Conservation (phyloP, 2,329 filamentous ascomycete species). For the Aspergillus chevalieri region DNA sequence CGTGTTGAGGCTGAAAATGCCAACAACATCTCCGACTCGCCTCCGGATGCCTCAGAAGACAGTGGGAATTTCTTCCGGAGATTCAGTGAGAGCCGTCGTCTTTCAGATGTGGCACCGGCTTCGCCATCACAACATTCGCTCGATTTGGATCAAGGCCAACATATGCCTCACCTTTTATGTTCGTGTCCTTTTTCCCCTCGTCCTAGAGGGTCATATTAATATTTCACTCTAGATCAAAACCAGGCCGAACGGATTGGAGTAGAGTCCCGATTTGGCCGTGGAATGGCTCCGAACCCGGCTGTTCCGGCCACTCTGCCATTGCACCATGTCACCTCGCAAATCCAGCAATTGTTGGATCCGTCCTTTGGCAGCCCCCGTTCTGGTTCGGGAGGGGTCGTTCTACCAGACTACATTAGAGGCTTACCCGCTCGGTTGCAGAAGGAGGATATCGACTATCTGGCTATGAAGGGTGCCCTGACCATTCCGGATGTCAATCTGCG, state of each 20-base stretch:
- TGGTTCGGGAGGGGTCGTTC: conserved; percentile 40
- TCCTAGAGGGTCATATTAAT: conserved; percentile 6
- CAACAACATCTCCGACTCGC: conserved; percentile 27
- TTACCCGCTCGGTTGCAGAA: conserved; percentile 68
- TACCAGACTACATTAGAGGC: conserved; percentile 69
- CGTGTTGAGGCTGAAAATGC: conserved; percentile 33
- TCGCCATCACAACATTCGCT: conserved; percentile 43
- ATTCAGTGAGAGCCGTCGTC: conserved; percentile 22
- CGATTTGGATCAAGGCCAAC: conserved; percentile 47
- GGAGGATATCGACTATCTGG: conserved; percentile 78
- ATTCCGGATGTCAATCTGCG: conserved; percentile 66
- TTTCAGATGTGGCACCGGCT: conserved; percentile 27
- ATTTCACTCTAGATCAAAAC: conserved; percentile 21
- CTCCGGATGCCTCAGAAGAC: conserved; percentile 31
- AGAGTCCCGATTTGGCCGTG: conserved; percentile 39
- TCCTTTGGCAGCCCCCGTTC: conserved; percentile 46
- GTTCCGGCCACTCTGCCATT: conserved; percentile 34
- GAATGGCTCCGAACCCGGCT: conserved; percentile 39
- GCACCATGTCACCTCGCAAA: conserved; percentile 30
- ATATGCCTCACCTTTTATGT: conserved; percentile 62
- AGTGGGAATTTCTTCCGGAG: conserved; percentile 21
- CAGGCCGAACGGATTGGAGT: conserved; percentile 43
- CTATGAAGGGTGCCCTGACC: conserved; percentile 75
- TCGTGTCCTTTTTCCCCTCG: conserved; percentile 26
- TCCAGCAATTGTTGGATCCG: conserved; percentile 33